Conservation (phyloP, 768 basidiomycete genomes). For the Amanita inopinata region DNA sequence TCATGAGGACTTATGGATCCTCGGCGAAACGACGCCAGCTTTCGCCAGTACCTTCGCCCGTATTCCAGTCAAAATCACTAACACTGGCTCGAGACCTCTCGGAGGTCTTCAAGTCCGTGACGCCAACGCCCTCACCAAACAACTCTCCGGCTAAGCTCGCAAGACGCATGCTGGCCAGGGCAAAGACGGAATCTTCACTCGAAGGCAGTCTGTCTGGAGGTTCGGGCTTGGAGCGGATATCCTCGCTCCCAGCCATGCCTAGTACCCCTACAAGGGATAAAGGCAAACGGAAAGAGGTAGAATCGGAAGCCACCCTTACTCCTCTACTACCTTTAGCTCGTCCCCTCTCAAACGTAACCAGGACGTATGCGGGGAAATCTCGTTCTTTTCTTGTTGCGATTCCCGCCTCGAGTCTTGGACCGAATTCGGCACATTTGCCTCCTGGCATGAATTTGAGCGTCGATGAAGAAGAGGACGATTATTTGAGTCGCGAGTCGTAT, state of each 20-base stretch:
- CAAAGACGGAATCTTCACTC: constrained; percentile 49
- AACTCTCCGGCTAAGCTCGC: constrained; percentile 37
- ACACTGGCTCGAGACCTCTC: constrained; percentile 34
- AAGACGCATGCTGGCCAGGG: constrained; percentile 65
- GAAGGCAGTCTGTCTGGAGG: constrained; percentile 15
- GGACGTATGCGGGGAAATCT: constrained; percentile 67
- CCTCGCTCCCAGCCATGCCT: constrained; percentile 27
- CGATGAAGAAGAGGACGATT: constrained; percentile 36
- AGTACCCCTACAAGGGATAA: constrained; percentile 18
- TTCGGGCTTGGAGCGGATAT: constrained; percentile 20
- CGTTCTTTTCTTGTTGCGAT: constrained; percentile 73
- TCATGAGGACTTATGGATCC: neutral
- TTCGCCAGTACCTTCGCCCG: neutral
- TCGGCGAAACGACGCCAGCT: neutral
- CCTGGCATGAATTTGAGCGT: constrained; percentile 7
- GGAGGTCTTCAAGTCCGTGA: constrained; percentile 31
- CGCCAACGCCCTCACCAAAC: constrained; percentile 19
- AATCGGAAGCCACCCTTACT: constrained; percentile 14
- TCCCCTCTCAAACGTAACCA: constrained; percentile 29
- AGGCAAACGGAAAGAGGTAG: constrained; percentile 9
- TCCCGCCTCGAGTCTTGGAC: constrained; percentile 25
- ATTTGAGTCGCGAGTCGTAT: constrained; percentile 62
- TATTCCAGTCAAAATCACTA: constrained; percentile 10
- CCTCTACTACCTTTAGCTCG: constrained; percentile 18
- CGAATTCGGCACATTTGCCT: constrained; percentile 12